Percentiles rank a stretch among this genome's conserved stretches.
Evolutionary conservation across 148 eudicot genomes (phyloP).

Genomic region (Camellia japonica): DNA sequence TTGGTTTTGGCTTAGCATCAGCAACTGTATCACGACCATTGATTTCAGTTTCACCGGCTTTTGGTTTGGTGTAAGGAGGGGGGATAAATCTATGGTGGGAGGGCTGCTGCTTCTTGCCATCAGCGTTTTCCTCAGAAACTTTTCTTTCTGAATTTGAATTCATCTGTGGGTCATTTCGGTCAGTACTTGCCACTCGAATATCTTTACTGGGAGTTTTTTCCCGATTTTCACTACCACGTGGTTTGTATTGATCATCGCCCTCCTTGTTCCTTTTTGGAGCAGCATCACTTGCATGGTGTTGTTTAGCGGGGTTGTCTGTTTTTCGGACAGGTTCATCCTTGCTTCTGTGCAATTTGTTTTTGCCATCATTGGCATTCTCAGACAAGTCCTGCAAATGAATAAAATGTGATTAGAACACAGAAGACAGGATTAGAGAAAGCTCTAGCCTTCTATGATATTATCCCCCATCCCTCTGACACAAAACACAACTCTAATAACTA

Average conservation of each 20-base stretch:
- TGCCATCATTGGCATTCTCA: conserved; percentile 13
- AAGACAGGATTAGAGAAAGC: not conserved
- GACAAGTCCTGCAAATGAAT: conserved; percentile 26
- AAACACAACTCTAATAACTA: too few relatives aligned
- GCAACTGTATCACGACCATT: conserved; percentile 12
- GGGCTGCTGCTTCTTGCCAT: conserved; percentile 34
- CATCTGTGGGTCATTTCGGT: conserved; percentile 5
- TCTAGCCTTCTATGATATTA: not conserved
- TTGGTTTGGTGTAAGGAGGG: conserved; percentile 51
- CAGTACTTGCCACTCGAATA: conserved; percentile 1
- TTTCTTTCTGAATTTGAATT: conserved; percentile 7
- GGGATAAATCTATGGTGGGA: conserved; percentile 26
- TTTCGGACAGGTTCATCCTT: conserved; percentile 12
- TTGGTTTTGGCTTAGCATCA: conserved; percentile 40
- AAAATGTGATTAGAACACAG: not conserved
- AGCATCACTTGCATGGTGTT: conserved; percentile 15
- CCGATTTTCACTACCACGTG: not conserved
- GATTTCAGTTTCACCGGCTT: conserved; percentile 1
- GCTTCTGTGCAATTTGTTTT: conserved; percentile 11
- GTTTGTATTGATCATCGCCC: conserved; percentile 14
- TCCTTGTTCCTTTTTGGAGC: conserved; percentile 18
- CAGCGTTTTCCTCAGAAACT: conserved; percentile 21
- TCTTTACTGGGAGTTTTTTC: too few relatives aligned
- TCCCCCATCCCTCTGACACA: too few relatives aligned
- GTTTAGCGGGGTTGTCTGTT: conserved; percentile 14